Percentiles rank a stretch among this genome's conserved stretches.
Evolutionary conservation across 768 basidiomycete species (phyloP).

Genomic region (Amanita phalloides): DNA sequence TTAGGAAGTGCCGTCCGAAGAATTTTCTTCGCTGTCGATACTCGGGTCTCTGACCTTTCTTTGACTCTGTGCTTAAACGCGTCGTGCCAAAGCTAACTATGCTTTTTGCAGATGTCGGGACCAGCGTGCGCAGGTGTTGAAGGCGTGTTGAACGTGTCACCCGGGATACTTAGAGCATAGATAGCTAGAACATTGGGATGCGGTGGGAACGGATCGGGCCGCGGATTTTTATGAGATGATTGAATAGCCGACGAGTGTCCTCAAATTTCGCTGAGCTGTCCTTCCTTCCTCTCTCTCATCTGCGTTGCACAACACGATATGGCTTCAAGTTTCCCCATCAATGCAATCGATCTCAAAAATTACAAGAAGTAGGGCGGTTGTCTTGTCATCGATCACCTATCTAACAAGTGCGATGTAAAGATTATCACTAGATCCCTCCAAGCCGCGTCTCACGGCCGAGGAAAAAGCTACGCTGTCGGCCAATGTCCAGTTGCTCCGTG

Average conservation of each 20-base stretch:
- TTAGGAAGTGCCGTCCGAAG: conserved; percentile 56
- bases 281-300: conserved; percentile 9
- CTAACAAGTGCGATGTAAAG: conserved; percentile 22
- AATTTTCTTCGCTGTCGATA: conserved; percentile 32
- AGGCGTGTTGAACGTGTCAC: too few species aligned
- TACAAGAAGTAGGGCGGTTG: conserved; percentile 53
- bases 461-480: conserved; percentile 45
- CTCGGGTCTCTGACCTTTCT: conserved; percentile 42
- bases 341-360: conserved; percentile 53
- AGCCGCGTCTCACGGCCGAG: conserved; percentile 49
- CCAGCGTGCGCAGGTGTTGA: too few species aligned
- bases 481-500: conserved; percentile 76
- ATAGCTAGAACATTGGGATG: not conserved
- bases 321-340: conserved; percentile 40
- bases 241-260: not conserved
- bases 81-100: not conserved
- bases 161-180: not conserved
- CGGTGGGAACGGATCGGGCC: not conserved
- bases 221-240: not conserved
- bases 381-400: not conserved
- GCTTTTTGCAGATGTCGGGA: too few species aligned
- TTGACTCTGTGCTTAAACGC: conserved; percentile 7
- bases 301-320: conserved; percentile 16
- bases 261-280: not conserved
- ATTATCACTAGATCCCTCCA: conserved; percentile 62